Base-by-base conservation (phyloP, 371 early-diverging fungal species). In the Saksenaea oblongispora region DNA sequence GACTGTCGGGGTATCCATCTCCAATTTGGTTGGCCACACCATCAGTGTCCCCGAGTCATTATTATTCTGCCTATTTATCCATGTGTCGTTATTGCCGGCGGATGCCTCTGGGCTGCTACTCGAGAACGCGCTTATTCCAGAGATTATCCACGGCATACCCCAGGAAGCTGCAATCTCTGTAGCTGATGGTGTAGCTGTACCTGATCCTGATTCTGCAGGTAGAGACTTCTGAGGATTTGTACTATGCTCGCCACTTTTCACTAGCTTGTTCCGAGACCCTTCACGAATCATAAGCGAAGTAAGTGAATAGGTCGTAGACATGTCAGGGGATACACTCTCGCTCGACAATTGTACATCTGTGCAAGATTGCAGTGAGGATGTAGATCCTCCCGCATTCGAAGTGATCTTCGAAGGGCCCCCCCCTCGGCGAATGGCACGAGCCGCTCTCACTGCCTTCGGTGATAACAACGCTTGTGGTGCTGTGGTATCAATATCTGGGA, bases 91-190 rank as follows among this genome's bases (percentile, higher is more conserved):
- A 28, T 57, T 58, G 27, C 28, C n/a, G 8, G 58, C 22, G 2
- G 58, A 18, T 8, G 13, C 14, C 17, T 63, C 58, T 35, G 39
- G 53, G 17, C 67, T n/a, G 39, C 41, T 41, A 37, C 56, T 57
- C 1, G 69, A 66, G 15, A 75, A 55, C 2, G 68, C 71, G 51
- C 66, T 70, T 15, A 75, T 68, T 1, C 75, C 71, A 14, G 71
- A 66, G 22, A 70, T 70, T 9, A 76, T 56, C 80, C 80, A 80
- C n/a, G 80, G 78, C 67, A 80, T 72, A n/a, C 70, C 60, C 80
- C 80, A 80, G 5, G 78, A 68, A 5, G 70, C 62, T 0, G 67
- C 17, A 9, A 66, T 51, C 11, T 70, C 34, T 3, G 42, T 31
- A 5, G 56, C 54, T 7, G 59, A 27, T 11, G 54, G 35, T 24